Evolutionary conservation across 352 stramenopile genomes (phyloP).

Genomic region (Phytophthora lateralis): DNA sequence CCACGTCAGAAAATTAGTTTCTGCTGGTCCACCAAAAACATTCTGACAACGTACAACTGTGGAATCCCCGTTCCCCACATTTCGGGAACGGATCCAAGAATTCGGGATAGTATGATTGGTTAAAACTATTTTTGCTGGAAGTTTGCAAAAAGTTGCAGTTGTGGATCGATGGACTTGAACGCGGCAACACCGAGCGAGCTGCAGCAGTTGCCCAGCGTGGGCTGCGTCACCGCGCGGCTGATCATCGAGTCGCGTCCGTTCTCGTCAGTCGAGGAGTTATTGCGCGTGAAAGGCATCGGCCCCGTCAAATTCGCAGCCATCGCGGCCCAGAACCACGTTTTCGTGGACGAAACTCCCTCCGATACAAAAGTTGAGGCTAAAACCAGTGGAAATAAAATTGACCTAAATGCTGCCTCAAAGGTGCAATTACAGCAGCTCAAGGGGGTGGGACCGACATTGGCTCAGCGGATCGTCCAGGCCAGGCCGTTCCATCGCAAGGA

Average conservation of each 20-base stretch:
- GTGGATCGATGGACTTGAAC: slow-evolving; percentile 43
- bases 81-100: neutral
- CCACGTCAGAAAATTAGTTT: neutral
- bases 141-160: slow-evolving; percentile 21
- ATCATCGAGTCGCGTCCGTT: slow-evolving; percentile 60
- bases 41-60: neutral
- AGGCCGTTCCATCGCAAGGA: slow-evolving; percentile 57
- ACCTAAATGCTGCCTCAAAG: slow-evolving; percentile 54
- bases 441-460: slow-evolving; percentile 46
- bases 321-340: slow-evolving; percentile 20
- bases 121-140: slow-evolving; percentile 38
- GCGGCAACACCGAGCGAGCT: slow-evolving; percentile 38
- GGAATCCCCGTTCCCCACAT: neutral
- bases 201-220: slow-evolving; percentile 48
- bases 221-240: slow-evolving; percentile 37
- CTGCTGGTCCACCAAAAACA: neutral
- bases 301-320: slow-evolving; percentile 39
- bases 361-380: slow-evolving; percentile 3
- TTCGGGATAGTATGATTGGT: neutral
- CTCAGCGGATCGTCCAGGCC: slow-evolving; percentile 46
- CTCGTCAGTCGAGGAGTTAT: slow-evolving; percentile 37
- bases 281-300: slow-evolving; percentile 54
- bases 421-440: slow-evolving; percentile 44
- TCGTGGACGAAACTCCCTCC: slow-evolving; percentile 22
- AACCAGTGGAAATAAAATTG: slow-evolving; percentile 31